Evolutionary conservation across 306 rosid species (phyloP).

Genomic region (Herpetospermum pedunculosum): DNA sequence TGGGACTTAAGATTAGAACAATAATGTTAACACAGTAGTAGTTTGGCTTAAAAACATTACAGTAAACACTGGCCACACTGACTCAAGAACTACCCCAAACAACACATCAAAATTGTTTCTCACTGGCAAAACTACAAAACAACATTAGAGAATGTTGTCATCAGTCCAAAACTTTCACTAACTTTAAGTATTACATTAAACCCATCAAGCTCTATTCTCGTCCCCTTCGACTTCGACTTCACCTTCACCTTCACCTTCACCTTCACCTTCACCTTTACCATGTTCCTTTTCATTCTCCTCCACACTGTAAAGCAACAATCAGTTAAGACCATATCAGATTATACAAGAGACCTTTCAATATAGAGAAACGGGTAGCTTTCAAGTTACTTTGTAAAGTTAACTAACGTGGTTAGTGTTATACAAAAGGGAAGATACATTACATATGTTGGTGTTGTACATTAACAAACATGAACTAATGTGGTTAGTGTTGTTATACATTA

Average conservation of each 20-base stretch:
- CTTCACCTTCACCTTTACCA: not conserved
- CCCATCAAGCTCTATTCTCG: not conserved
- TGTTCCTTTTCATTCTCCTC: not conserved
- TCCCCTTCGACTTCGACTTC: not conserved
- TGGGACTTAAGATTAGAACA: not conserved
- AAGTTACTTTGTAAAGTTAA: not conserved
- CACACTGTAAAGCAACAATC: not conserved
- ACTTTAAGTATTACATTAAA: not conserved
- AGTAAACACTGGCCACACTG: not conserved
- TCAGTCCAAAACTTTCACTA: not conserved
- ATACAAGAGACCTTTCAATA: not conserved
- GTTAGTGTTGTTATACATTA: no score
- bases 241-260: not conserved
- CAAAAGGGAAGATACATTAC: not conserved
- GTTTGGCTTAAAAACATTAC: not conserved
- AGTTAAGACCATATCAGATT: not conserved
- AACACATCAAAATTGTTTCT: conserved; percentile 4
- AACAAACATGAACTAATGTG: no score
- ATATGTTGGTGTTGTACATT: no score
- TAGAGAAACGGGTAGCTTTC: not conserved
- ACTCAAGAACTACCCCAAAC: not conserved
- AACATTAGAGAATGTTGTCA: conserved; percentile 4
- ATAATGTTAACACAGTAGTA: not conserved
- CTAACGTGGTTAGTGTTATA: not conserved
- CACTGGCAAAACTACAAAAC: not conserved